These are phyloP conservation scores for Pichia sp. DNA, from an alignment of 1,139 yeast genomes.

Conservation along the genomic window DNA sequence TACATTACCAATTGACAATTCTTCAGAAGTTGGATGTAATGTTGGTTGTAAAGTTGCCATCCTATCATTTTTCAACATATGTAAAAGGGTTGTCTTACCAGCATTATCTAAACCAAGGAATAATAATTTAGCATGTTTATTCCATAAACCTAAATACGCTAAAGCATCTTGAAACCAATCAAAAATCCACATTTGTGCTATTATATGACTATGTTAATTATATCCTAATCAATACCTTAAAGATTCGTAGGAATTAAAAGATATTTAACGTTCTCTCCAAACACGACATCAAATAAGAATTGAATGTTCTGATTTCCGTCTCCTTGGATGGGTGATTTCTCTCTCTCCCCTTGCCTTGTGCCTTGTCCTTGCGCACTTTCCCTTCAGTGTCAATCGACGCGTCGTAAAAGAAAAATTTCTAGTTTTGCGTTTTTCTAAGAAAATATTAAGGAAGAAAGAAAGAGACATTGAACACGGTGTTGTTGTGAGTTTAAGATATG, in stretches of 20 bases:
- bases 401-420: no score
- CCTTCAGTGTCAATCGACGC: no score
- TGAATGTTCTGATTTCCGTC: no score
- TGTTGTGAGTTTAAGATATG: not conserved
- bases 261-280: no score
- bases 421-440: no score
- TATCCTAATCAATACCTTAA: not conserved
- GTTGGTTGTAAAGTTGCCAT: slow-evolving; percentile 97
- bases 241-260: no score
- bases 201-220: not conserved
- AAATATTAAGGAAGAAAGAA: no score
- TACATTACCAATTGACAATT: slow-evolving; percentile 91
- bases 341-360: no score
- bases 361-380: no score
- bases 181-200: slow-evolving; percentile 43
- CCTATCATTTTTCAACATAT: slow-evolving; percentile 96
- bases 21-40: slow-evolving; percentile 97
- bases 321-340: no score
- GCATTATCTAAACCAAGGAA: slow-evolving; percentile 97
- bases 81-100: slow-evolving; percentile 94
- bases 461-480: not conserved
- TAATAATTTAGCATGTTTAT: slow-evolving; percentile 93
- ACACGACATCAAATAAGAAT: no score
- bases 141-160: slow-evolving; percentile 92
- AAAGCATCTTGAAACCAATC: slow-evolving; percentile 83